Evolutionary conservation across 2,329 filamentous ascomycete genomes (phyloP).

Genomic region (Zymoseptoria passerinii): DNA sequence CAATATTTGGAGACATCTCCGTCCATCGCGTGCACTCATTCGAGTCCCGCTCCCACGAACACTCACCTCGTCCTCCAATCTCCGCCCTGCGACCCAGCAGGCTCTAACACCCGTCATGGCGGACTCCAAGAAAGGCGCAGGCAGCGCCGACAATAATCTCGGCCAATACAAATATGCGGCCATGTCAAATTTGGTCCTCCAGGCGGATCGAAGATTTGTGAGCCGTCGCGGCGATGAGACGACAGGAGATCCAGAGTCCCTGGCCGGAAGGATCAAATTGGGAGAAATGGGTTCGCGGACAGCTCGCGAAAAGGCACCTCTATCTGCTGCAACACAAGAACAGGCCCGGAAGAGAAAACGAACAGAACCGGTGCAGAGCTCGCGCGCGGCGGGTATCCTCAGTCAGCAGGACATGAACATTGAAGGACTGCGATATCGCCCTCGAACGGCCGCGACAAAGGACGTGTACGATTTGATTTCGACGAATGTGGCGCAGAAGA

Average conservation of each 20-base stretch:
- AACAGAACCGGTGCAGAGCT: constrained; percentile 57
- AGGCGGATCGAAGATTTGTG: constrained; percentile 95
- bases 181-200: constrained; percentile 99
- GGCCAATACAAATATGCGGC: constrained; percentile 34
- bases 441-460: constrained; percentile 81
- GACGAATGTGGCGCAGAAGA: constrained; percentile 75
- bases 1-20: background rate
- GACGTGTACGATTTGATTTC: constrained; percentile 92
- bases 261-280: constrained; percentile 88
- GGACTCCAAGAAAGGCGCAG: constrained; percentile 25
- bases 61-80: constrained; percentile 1
- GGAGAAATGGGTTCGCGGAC: constrained; percentile 88
- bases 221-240: constrained; percentile 87
- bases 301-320: constrained; percentile 69
- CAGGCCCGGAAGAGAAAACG: constrained; percentile 77
- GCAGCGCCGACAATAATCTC: constrained; percentile 28
- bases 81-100: background rate
- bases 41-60: constrained; percentile 1
- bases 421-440: constrained; percentile 85
- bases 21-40: constrained; percentile 2
- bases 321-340: constrained; percentile 46
- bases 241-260: constrained; percentile 93
- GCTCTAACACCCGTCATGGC: constrained; percentile 19
- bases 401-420: constrained; percentile 79
- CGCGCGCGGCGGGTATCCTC: constrained; percentile 67